Percentiles rank a stretch among this genome's conserved stretches.
phyloP scores from a whole-genome alignment of 2,329 filamentous ascomycete species.

The Talaromyces atroroseus region DNA sequence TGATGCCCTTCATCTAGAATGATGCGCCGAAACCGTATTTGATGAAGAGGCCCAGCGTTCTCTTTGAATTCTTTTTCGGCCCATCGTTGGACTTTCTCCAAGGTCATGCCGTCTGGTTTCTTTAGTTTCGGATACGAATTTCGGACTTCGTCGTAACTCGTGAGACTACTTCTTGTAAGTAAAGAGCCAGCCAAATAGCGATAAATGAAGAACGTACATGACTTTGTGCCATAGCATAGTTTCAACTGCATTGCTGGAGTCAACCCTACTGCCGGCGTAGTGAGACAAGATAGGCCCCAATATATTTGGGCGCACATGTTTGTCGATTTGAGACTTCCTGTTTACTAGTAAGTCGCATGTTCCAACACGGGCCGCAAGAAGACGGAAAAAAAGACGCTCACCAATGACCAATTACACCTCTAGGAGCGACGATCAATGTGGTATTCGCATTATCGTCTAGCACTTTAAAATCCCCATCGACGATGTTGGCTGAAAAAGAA shows the following conservation, averaged over 20 bases:
- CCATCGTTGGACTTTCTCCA: constrained; percentile 20
- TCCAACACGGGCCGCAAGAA: neutral
- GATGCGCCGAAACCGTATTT: constrained; percentile 33
- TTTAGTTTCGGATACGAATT: constrained; percentile 27
- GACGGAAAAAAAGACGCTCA: constrained; percentile 10
- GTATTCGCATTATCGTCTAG: constrained; percentile 20
- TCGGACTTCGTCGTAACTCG: constrained; percentile 34
- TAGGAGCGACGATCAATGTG: constrained; percentile 35
- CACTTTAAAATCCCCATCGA: constrained; percentile 26
- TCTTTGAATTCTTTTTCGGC: constrained; percentile 21
- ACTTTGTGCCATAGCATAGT: constrained; percentile 17
- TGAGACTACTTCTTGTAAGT: constrained; percentile 23
- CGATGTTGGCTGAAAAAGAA: constrained; percentile 27
- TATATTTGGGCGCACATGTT: constrained; percentile 24
- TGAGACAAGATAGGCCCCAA: constrained; percentile 23
- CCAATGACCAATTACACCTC: constrained; percentile 32
- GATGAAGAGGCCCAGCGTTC: constrained; percentile 29
- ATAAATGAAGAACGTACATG: constrained; percentile 3
- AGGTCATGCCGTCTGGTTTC: constrained; percentile 15
- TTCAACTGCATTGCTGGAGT: constrained; percentile 17
- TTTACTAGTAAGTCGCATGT: neutral
- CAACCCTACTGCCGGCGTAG: constrained; percentile 19
- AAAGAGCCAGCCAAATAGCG: neutral
- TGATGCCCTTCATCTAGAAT: constrained; percentile 36
- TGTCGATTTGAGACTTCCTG: constrained; percentile 21